These are phyloP conservation scores for Entomortierella chlamydospora DNA, from an alignment of 192 early-diverging fungal species.

Conservation along the genomic window DNA sequence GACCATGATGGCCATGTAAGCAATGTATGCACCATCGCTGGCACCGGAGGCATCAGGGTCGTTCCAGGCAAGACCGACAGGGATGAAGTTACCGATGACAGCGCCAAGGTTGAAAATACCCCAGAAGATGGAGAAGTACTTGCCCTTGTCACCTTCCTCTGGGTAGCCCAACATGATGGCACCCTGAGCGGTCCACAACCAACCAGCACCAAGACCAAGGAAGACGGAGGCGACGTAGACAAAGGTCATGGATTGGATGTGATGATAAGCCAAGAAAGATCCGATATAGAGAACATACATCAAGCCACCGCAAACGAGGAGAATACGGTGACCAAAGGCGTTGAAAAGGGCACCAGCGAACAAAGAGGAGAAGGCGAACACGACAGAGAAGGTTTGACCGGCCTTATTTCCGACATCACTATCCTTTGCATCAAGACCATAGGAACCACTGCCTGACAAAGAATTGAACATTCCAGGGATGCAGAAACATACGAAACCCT, in stretches of 20 bases:
- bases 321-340: constrained; percentile 75
- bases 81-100: constrained; percentile 82
- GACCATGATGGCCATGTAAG: constrained; percentile 77
- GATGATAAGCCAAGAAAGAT: too few species aligned
- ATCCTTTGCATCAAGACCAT: constrained; percentile 46
- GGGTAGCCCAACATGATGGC: constrained; percentile 92
- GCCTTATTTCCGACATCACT: constrained; percentile 71
- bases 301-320: constrained; percentile 75
- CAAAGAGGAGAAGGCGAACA: constrained; percentile 82
- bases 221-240: too few species aligned
- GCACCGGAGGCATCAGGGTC: constrained; percentile 54
- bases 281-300: too few species aligned
- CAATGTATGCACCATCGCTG: constrained; percentile 75
- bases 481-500: constrained; percentile 77
- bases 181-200: constrained; percentile 79
- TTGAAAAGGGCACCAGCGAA: constrained; percentile 84
- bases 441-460: constrained; percentile 50
- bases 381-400: constrained; percentile 77
- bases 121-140: constrained; percentile 89
- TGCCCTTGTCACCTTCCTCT: constrained; percentile 80
- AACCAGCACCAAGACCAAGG: constrained; percentile 85
- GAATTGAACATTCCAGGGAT: constrained; percentile 87
- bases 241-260: too few species aligned
- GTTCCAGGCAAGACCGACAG: constrained; percentile 73
- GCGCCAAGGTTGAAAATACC: constrained; percentile 85